Evolutionary conservation across 352 stramenopile species (phyloP).

Genomic region (Phytophthora palmivora): DNA sequence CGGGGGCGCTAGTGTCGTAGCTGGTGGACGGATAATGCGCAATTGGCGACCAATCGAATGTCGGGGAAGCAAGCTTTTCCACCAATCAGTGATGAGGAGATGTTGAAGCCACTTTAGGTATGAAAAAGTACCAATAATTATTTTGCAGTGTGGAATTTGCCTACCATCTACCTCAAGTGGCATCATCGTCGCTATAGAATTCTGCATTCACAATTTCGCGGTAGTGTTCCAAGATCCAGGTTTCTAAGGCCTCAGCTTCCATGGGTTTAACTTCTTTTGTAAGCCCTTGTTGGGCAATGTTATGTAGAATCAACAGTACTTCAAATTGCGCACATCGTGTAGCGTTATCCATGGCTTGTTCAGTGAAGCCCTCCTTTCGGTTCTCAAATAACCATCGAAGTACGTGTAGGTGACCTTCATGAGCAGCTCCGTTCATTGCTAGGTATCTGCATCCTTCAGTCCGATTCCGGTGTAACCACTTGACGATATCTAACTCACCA

Average conservation of each 20-base stretch:
- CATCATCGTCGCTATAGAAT: not conserved
- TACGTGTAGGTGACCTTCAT: slow-evolving; percentile 3
- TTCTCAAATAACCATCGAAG: slow-evolving; percentile 27
- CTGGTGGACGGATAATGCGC: slow-evolving; percentile 16
- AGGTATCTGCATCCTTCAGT: slow-evolving; percentile 8
- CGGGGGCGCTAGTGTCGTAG: not conserved
- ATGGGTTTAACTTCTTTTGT: slow-evolving; percentile 5
- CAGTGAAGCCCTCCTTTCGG: slow-evolving; percentile 13
- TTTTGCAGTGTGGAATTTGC: no score
- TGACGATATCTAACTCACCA: slow-evolving; percentile 9
- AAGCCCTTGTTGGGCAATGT: slow-evolving; percentile 4
- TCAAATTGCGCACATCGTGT: slow-evolving; percentile 9
- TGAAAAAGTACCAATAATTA: no score
- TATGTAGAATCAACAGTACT: slow-evolving; percentile 16
- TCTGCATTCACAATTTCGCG: not conserved
- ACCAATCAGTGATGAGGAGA: not conserved
- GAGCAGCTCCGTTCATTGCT: slow-evolving; percentile 13
- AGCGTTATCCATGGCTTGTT: slow-evolving; percentile 4
- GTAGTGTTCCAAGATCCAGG: slow-evolving; percentile 7
- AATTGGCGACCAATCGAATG: slow-evolving; percentile 22
- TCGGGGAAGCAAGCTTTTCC: not conserved
- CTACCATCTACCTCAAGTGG: no score
- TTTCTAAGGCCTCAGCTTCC: not conserved
- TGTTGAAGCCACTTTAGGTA: no score
- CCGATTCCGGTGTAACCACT: slow-evolving; percentile 14